Base-by-base conservation (phyloP, 805 yeast genomes). In the Schwanniomyces occidentalis region DNA sequence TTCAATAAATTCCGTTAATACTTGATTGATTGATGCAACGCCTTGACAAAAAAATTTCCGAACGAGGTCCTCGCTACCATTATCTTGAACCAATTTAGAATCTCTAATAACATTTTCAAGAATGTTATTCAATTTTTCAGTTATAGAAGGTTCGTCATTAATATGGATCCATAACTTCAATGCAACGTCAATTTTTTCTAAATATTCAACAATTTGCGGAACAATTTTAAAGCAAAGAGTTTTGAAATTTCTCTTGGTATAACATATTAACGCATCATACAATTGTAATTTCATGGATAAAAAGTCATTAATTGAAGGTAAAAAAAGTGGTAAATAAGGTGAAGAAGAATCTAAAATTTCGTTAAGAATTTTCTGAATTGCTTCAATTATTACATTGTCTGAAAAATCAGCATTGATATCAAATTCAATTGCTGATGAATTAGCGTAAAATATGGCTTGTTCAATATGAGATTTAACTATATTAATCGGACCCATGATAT, bases 401-500 rank as follows among this genome's bases (percentile, higher is more conserved):
- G 54, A 32, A 29, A 34, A 46, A 0, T 42, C 56, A 20, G 71
- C 78, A 2, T 54, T 48, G 2, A 55, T 40, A 18, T 71, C 71
- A 37, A 78, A 58, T 6, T 70, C 69, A 3, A 76, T 58, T 9
- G 68, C 73, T 3, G 68, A 27, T 58, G 72, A 51, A 57, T 66
- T 59, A 2, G 78, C 72, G 42, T 77, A 85, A 48, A 81, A 83
- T 1, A 90, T 76, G 0, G 90, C 95, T 58, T 90, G 97, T 45
- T 84, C 93, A 15, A 91, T 76, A 47, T 82, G 90, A 0, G 87
- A 75, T 51, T 81, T 82, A 21, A 85, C 66, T 30, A 80, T 69
- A n/a, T 47, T 45, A 7, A 50, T 37, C 8, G 58, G 48, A 15
- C 49, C 55, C 4, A 41, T 46, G 1, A 46, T 38, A 4, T 45